These are phyloP conservation scores for Sparassis latifolia DNA, from an alignment of 1,284 basidiomycete genomes.

Conservation along the genomic window DNA sequence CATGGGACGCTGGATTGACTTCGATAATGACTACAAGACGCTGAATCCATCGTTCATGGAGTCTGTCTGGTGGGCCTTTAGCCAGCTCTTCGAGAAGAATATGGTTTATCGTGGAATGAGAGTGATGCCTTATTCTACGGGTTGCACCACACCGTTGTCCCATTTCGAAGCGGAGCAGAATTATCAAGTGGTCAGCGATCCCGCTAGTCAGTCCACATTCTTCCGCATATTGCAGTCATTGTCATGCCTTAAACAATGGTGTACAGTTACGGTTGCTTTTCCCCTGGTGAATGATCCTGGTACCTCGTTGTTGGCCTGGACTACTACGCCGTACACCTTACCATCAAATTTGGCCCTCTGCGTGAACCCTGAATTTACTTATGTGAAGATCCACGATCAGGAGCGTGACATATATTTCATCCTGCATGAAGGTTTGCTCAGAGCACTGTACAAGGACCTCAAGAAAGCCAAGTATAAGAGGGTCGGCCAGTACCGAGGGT, in stretches of 20 bases:
- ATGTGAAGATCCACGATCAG: conserved; percentile 95
- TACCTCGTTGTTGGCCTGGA: conserved; percentile 95
- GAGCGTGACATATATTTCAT: conserved; percentile 89
- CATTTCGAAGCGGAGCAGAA: conserved; percentile 97
- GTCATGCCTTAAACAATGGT: conserved; percentile 1
- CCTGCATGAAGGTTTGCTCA: conserved; percentile 84
- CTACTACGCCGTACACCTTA: conserved; percentile 97
- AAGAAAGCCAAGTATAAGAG: conserved; percentile 98
- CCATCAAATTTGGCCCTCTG: conserved; percentile 95
- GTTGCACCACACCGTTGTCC: conserved; percentile 92
- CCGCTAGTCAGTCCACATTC: conserved; percentile 56
- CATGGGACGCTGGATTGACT: conserved; percentile 99
- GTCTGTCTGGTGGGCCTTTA: conserved; percentile 99
- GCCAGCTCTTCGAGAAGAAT: conserved; percentile 85
- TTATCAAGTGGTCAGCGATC: conserved; percentile 94
- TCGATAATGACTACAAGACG: conserved; percentile 99
- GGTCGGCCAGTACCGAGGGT: conserved; percentile 79
- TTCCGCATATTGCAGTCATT: neutral
- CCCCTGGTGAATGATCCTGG: conserved; percentile 88
- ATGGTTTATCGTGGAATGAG: conserved; percentile 91
- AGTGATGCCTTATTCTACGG: conserved; percentile 99
- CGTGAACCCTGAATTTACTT: conserved; percentile 93
- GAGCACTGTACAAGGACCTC: conserved; percentile 93
- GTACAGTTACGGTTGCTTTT: conserved; percentile 93
- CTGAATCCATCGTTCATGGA: conserved; percentile 95